phyloP scores from a whole-genome alignment of 176 grass and related monocot genomes.

The Aegilops bicornis region DNA sequence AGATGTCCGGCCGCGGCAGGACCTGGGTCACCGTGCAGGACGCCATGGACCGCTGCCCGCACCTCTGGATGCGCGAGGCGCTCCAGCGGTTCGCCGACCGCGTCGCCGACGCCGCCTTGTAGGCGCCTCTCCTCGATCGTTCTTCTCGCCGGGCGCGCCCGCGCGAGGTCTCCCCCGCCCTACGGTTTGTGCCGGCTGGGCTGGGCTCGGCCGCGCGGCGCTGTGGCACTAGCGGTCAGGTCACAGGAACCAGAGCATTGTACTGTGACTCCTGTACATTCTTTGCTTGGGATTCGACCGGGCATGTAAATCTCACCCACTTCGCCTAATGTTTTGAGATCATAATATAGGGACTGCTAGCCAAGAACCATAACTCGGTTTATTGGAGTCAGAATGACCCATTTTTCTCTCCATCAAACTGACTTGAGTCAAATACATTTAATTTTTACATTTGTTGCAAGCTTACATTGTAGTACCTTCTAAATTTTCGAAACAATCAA shows the following conservation, averaged over 20 bases:
- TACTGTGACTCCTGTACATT: not conserved
- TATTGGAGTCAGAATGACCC: not conserved
- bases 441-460: too few relatives aligned
- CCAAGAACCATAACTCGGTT: not conserved
- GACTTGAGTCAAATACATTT: not conserved
- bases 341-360: not conserved
- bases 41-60: slow-evolving; percentile 30
- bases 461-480: too few relatives aligned
- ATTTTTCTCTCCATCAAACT: not conserved
- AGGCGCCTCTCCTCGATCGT: not conserved
- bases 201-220: not conserved
- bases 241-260: not conserved
- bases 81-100: slow-evolving; percentile 27
- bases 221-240: not conserved
- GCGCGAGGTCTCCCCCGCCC: not conserved
- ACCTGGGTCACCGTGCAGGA: slow-evolving; percentile 44
- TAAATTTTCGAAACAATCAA: too few relatives aligned
- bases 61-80: slow-evolving; percentile 44
- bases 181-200: not conserved
- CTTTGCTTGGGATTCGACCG: not conserved
- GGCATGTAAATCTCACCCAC: slow-evolving; percentile 23
- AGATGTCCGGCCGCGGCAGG: slow-evolving; percentile 39
- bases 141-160: not conserved
- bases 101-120: slow-evolving; percentile 1
- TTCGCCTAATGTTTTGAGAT: not conserved